Conservation (phyloP, 2,329 filamentous ascomycete genomes). For the Emergomyces orientalis region DNA sequence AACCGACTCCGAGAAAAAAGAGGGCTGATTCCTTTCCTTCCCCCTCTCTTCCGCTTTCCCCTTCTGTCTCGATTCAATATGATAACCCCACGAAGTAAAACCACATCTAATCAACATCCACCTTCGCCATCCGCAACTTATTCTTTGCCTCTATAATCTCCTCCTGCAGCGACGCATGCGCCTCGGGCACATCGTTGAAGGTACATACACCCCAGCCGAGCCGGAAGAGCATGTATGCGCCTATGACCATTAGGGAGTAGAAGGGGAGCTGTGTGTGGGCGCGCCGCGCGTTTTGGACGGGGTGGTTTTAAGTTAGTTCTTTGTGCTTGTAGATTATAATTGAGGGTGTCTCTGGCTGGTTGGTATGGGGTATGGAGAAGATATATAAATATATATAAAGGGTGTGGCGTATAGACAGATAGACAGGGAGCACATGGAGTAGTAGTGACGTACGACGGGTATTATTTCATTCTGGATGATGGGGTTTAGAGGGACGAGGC, state of each 20-base stretch:
- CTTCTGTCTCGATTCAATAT: too few species aligned
- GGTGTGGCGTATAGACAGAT: not conserved
- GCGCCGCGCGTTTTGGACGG: not conserved
- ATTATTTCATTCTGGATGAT: conserved; percentile 76
- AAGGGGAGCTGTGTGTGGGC: conserved; percentile 65
- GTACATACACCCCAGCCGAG: conserved; percentile 88
- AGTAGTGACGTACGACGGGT: conserved; percentile 62
- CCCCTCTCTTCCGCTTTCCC: too few species aligned
- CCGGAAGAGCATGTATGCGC: conserved; percentile 82
- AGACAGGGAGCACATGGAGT: not conserved
- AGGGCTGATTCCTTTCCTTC: too few species aligned
- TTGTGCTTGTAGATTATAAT: conserved; percentile 9
- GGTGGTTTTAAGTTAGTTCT: not conserved
- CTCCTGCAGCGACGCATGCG: conserved; percentile 76
- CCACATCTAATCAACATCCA: conserved; percentile 34
- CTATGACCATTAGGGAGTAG: conserved; percentile 84
- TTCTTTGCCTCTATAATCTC: conserved; percentile 55
- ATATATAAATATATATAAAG: conserved; percentile 12
- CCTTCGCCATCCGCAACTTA: conserved; percentile 34
- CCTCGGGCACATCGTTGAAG: conserved; percentile 91
- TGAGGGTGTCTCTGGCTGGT: not conserved
- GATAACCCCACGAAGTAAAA: too few species aligned
- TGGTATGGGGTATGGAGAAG: conserved; percentile 1
- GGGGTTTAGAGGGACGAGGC: conserved; percentile 69
- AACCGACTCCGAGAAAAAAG: too few species aligned